A percentile compares a stretch with the other conserved stretches of the same genome.
Evolutionary conservation across 352 stramenopile genomes (phyloP).

Genomic region (Plasmopara viticola): DNA sequence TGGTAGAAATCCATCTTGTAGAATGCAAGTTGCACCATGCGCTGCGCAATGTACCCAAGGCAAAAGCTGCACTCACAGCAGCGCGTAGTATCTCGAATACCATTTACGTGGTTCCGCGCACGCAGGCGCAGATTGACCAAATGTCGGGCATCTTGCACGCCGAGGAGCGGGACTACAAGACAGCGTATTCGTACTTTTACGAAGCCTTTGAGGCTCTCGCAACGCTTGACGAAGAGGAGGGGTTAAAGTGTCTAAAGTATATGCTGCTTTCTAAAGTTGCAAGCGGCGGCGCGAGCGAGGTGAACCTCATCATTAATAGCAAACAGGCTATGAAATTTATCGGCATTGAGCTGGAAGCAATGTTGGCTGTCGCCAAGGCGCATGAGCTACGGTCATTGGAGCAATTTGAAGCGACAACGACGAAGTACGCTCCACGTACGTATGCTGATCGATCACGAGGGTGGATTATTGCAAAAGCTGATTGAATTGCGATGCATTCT

Average conservation of each 20-base stretch:
- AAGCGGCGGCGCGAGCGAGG: slow-evolving; percentile 87
- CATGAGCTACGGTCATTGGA: slow-evolving; percentile 93
- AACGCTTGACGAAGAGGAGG: slow-evolving; percentile 82
- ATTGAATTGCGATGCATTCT: background rate
- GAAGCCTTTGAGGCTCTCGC: slow-evolving; percentile 96
- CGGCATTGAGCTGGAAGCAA: slow-evolving; percentile 92
- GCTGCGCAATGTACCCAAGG: slow-evolving; percentile 95
- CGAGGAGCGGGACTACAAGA: slow-evolving; percentile 99
- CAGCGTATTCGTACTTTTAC: slow-evolving; percentile 99
- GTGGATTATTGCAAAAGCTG: background rate
- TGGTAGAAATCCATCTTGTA: slow-evolving; percentile 98
- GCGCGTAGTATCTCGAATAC: slow-evolving; percentile 96
- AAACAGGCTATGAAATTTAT: slow-evolving; percentile 98
- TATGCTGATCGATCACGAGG: slow-evolving; percentile 1
- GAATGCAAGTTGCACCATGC: slow-evolving; percentile 97
- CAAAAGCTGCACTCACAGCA: slow-evolving; percentile 94
- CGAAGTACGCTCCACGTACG: slow-evolving; percentile 83
- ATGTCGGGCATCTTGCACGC: slow-evolving; percentile 97
- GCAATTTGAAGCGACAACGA: slow-evolving; percentile 75
- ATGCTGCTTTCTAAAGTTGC: slow-evolving; percentile 98
- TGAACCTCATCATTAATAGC: slow-evolving; percentile 92
- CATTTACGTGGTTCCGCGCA: slow-evolving; percentile 94
- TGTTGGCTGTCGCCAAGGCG: slow-evolving; percentile 93
- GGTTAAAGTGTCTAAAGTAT: slow-evolving; percentile 93
- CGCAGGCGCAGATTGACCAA: slow-evolving; percentile 94